Percentiles rank a stretch among this genome's conserved stretches.
These are phyloP conservation scores for Panicum miliaceum DNA, from an alignment of 176 grass and related monocot species.

Conservation along the genomic window DNA sequence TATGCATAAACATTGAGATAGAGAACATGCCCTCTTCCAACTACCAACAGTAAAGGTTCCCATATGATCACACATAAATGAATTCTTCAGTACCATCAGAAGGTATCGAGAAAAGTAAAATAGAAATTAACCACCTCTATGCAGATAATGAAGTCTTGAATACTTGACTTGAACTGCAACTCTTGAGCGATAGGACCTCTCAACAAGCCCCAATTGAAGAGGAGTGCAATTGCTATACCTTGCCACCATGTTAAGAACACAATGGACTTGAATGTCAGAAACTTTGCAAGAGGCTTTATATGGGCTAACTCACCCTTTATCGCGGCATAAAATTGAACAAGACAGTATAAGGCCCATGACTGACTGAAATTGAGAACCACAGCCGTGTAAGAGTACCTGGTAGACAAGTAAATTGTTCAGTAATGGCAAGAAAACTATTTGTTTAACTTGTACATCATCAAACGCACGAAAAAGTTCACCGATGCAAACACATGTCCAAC, in stretches of 20 bases:
- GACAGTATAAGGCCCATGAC: slow-evolving; percentile 96
- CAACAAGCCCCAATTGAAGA: slow-evolving; percentile 79
- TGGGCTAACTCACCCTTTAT: slow-evolving; percentile 92
- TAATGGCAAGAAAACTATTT: slow-evolving; percentile 11
- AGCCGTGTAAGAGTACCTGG: slow-evolving; percentile 92
- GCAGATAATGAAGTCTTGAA: slow-evolving; percentile 97
- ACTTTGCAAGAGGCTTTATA: slow-evolving; percentile 95
- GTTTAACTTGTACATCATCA: slow-evolving; percentile 15
- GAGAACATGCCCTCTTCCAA: not conserved
- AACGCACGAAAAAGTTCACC: not conserved
- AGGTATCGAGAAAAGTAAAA: slow-evolving; percentile 10
- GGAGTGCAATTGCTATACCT: slow-evolving; percentile 80
- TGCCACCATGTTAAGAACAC: slow-evolving; percentile 99
- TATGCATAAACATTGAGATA: slow-evolving; percentile 15
- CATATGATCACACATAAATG: not conserved
- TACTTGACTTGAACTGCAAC: slow-evolving; percentile 91
- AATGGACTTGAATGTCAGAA: slow-evolving; percentile 93
- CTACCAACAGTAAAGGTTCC: not conserved
- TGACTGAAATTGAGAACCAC: slow-evolving; percentile 96
- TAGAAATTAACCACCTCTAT: slow-evolving; percentile 70
- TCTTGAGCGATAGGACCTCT: slow-evolving; percentile 81
- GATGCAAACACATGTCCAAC: not conserved
- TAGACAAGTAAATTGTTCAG: slow-evolving; percentile 38
- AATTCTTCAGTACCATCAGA: not conserved
- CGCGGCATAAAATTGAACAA: slow-evolving; percentile 89